These are phyloP conservation scores for Myxozyma vanderwaltii DNA, from an alignment of 805 yeast species.

Conservation along the genomic window DNA sequence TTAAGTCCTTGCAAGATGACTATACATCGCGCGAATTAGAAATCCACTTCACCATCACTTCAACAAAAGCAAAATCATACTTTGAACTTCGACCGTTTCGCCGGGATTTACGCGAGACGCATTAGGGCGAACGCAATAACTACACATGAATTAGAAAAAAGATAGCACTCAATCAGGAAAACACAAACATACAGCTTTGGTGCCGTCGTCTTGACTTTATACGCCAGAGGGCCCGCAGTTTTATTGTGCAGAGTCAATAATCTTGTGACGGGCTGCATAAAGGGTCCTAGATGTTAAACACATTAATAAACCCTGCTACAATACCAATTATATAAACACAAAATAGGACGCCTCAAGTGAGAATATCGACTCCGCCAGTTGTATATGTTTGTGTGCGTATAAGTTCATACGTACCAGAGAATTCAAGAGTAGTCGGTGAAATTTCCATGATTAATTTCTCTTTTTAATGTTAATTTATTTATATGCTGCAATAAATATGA, in stretches of 20 bases:
- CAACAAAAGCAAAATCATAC: constrained; percentile 21
- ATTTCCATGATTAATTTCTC: constrained; percentile 55
- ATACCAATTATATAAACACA: neutral
- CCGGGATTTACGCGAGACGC: constrained; percentile 82
- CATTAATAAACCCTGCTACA: neutral
- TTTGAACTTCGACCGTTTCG: constrained; percentile 64
- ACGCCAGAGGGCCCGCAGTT: constrained; percentile 66
- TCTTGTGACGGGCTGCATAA: constrained; percentile 71
- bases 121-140: constrained; percentile 91
- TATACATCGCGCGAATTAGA: neutral
- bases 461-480: too few relatives aligned
- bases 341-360: too few relatives aligned
- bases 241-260: constrained; percentile 60
- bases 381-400: too few relatives aligned
- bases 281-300: constrained; percentile 59
- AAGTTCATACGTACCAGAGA: constrained; percentile 73
- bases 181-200: constrained; percentile 65
- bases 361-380: too few relatives aligned
- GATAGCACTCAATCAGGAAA: neutral
- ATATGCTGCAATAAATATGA: too few relatives aligned
- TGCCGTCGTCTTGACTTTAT: constrained; percentile 97
- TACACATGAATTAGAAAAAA: constrained; percentile 5
- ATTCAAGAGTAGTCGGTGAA: constrained; percentile 71
- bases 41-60: neutral
- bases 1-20: constrained; percentile 83